Percentiles rank a stretch among this genome's conserved stretches.
These are phyloP conservation scores for Sporodiniella umbellata DNA, from an alignment of 371 early-diverging fungal species.

Conservation along the genomic window DNA sequence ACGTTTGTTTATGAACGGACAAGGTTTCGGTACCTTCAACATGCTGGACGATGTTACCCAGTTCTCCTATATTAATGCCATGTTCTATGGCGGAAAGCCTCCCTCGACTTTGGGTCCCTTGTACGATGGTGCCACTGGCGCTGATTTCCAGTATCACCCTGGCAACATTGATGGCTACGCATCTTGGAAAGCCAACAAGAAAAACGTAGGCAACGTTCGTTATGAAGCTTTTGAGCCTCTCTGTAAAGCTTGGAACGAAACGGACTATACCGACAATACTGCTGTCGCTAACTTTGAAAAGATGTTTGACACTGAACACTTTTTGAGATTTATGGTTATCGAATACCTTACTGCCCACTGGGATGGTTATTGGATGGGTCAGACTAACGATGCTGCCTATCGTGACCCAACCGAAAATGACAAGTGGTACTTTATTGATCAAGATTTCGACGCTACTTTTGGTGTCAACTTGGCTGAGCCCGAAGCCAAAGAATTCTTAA, in stretches of 20 bases:
- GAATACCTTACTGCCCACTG: conserved; percentile 55
- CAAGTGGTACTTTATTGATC: conserved; percentile 45
- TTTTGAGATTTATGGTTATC: conserved; percentile 57
- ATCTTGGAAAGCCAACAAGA: conserved; percentile 26
- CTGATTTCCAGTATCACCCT: conserved; percentile 40
- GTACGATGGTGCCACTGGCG: conserved; percentile 53
- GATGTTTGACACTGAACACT: conserved; percentile 41
- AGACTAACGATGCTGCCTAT: conserved; percentile 56
- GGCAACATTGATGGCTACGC: conserved; percentile 22
- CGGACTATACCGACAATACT: conserved; percentile 36
- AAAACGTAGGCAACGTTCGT: conserved; percentile 28
- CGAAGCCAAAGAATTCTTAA: conserved; percentile 23
- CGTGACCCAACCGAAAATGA: conserved; percentile 43
- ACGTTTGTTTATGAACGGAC: conserved; percentile 50
- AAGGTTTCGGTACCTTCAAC: conserved; percentile 53
- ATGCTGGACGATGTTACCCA: conserved; percentile 49
- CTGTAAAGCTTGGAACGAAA: conserved; percentile 35
- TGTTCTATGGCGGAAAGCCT: conserved; percentile 43
- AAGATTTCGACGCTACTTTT: conserved; percentile 57
- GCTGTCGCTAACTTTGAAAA: conserved; percentile 36
- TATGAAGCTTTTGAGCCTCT: conserved; percentile 36
- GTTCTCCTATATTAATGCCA: conserved; percentile 44
- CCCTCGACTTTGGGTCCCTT: conserved; percentile 45
- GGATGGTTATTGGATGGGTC: conserved; percentile 60
- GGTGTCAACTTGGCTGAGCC: conserved; percentile 45